phyloP scores from a whole-genome alignment of 2,329 filamentous ascomycete species.

The Fusarium fujikuroi region DNA sequence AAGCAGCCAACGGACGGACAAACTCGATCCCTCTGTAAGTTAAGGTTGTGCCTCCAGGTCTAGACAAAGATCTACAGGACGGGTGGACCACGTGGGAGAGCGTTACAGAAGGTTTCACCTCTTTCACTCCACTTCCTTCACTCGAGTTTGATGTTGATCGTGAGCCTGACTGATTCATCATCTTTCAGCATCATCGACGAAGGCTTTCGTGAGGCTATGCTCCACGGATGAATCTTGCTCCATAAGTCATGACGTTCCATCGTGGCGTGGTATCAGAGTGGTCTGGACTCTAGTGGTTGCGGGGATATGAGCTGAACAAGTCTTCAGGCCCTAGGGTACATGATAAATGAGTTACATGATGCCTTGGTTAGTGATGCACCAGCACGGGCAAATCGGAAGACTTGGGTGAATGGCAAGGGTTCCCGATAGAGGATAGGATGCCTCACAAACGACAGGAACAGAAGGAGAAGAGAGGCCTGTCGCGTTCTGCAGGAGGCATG shows the following conservation, averaged over 20 bases:
- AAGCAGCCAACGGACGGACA: neutral
- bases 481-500: neutral
- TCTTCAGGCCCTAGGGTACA: constrained; percentile 4
- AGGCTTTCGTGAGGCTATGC: neutral
- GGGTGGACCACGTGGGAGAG: constrained; percentile 36
- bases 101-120: constrained; percentile 27
- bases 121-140: constrained; percentile 2
- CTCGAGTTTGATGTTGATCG: constrained; percentile 26
- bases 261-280: constrained; percentile 21
- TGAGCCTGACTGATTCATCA: constrained; percentile 6
- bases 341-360: neutral
- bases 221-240: neutral
- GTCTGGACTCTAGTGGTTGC: constrained; percentile 13
- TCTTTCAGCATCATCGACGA: neutral
- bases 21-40: neutral
- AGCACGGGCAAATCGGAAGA: constrained; percentile 26
- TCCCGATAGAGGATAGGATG: constrained; percentile 20
- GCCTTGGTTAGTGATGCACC: neutral
- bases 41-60: constrained; percentile 14
- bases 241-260: constrained; percentile 1
- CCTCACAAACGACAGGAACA: constrained; percentile 21
- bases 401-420: constrained; percentile 3
- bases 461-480: constrained; percentile 15
- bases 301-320: constrained; percentile 5
- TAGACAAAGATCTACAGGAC: constrained; percentile 12